These are phyloP conservation scores for Rossbeevera mucosa DNA, from an alignment of 768 basidiomycete species.

Conservation along the genomic window DNA sequence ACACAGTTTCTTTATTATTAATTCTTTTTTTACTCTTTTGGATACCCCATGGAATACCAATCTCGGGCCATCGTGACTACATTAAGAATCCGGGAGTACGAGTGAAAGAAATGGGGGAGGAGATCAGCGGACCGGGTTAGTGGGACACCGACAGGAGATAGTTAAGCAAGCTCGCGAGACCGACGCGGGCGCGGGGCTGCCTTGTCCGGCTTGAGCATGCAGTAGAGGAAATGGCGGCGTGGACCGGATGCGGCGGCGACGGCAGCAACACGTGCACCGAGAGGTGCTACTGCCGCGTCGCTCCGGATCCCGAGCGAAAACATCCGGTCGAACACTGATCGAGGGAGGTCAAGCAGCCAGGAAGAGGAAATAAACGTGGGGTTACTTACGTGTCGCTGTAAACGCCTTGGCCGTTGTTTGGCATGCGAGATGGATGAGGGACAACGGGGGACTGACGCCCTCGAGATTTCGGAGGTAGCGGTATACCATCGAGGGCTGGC, in stretches of 20 bases:
- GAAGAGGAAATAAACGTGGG: neutral
- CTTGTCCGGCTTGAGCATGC: conserved; percentile 63
- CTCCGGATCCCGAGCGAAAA: conserved; percentile 79
- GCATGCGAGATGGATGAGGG: conserved; percentile 81
- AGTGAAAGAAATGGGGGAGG: neutral
- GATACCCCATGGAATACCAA: conserved; percentile 18
- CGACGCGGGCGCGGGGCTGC: conserved; percentile 40
- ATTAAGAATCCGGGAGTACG: conserved; percentile 13
- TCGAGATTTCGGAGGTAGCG: conserved; percentile 89
- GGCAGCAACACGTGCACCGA: conserved; percentile 60
- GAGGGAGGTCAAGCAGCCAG: neutral
- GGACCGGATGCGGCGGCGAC: conserved; percentile 68
- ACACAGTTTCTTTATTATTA: neutral
- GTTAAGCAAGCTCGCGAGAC: conserved; percentile 34
- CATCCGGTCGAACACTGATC: conserved; percentile 84
- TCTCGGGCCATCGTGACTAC: neutral
- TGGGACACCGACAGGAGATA: neutral
- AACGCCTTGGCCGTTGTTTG: conserved; percentile 89
- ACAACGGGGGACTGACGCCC: conserved; percentile 83
- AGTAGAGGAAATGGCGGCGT: conserved; percentile 80
- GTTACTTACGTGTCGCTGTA: conserved; percentile 66
- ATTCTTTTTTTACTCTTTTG: conserved; percentile 4
- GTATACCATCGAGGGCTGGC: conserved; percentile 89
- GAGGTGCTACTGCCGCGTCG: conserved; percentile 55
- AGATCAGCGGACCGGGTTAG: neutral